Evolutionary conservation across 345 rosid genomes (phyloP), one percentile per base, ranked within the genome.

Genomic region (Linum trigynum): DNA sequence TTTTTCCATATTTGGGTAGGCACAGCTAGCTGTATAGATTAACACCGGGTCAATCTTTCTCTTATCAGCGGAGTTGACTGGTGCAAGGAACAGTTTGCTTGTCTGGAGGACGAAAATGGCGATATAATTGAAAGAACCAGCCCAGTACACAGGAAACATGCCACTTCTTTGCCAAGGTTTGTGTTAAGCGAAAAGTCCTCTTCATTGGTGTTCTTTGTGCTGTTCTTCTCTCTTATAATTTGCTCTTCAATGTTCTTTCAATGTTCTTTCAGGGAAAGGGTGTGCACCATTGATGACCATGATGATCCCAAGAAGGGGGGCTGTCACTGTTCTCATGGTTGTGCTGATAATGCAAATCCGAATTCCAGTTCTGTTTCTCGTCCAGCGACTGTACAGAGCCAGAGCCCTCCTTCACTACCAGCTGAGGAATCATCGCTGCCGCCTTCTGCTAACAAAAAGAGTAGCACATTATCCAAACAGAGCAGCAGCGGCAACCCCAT

Each of bases 51-150:
- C 39, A 64, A 62, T 43, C 23, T 59, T 41, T 36, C 8, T 64
- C 61, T 55, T 8, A 7, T 36, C 86, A 89, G 98, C 39, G 97
- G 95, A 66, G 75, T 83, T 42, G 98, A 92, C 40, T 87, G 78
- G 60, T 86, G 83, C 73, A 87, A 82, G 83, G 89, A 79, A 72
- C 97, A 89, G 69, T 89, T 92, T 75, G 96, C 95, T n/a, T 72
- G 84, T 68, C 95, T 89, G 0, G 98, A 89, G 80, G 98, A 85
- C 62, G 81, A 77, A 57, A 39, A 23, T 23, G 32, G 77, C 50
- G 90, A 83, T 63, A 77, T 66, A 70, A 77, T 75, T 68, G 88
- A 76, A 66, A 82, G 77, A 67, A 74, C 61, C 41, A 80, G 78
- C 62, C 83, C 84, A 32, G 75, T 71, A 10, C 91, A 79, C 65